These are phyloP conservation scores for Melampsora allii-populina DNA, from an alignment of 1,284 basidiomycete genomes.

Conservation along the genomic window DNA sequence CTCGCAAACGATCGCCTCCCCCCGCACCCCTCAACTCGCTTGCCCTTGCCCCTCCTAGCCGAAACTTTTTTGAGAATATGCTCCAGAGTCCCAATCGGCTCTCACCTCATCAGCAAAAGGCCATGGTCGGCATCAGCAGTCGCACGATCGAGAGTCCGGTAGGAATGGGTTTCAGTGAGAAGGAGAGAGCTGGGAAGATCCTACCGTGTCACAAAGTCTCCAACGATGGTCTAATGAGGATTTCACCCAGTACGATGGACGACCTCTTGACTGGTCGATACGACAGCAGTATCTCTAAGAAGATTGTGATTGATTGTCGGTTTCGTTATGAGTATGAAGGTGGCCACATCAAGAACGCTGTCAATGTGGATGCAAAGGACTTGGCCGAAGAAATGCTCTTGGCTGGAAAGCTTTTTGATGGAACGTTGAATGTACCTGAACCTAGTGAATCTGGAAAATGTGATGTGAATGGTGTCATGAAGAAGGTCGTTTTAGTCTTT, in stretches of 20 bases:
- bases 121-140: not conserved
- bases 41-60: not conserved
- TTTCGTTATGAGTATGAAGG: constrained; percentile 96
- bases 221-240: constrained; percentile 92
- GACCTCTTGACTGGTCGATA: constrained; percentile 70
- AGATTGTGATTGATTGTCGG: constrained; percentile 87
- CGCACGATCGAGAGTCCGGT: constrained; percentile 32
- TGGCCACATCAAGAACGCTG: constrained; percentile 85
- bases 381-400: constrained; percentile 71
- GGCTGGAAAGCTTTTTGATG: constrained; percentile 46
- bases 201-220: constrained; percentile 88
- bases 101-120: not conserved
- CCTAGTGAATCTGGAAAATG: constrained; percentile 77
- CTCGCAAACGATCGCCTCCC: not conserved
- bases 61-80: not conserved
- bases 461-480: constrained; percentile 55
- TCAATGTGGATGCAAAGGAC: constrained; percentile 82
- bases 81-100: not conserved
- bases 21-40: not conserved
- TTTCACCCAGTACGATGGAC: constrained; percentile 66
- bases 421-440: constrained; percentile 60
- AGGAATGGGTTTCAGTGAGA: constrained; percentile 67
- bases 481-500: constrained; percentile 83
- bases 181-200: constrained; percentile 86
- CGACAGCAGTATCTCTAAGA: constrained; percentile 63